A percentile compares a stretch with the other conserved stretches of the same genome.
phyloP scores from a whole-genome alignment of 495 filamentous ascomycete genomes.

The Tricharina praecox region DNA sequence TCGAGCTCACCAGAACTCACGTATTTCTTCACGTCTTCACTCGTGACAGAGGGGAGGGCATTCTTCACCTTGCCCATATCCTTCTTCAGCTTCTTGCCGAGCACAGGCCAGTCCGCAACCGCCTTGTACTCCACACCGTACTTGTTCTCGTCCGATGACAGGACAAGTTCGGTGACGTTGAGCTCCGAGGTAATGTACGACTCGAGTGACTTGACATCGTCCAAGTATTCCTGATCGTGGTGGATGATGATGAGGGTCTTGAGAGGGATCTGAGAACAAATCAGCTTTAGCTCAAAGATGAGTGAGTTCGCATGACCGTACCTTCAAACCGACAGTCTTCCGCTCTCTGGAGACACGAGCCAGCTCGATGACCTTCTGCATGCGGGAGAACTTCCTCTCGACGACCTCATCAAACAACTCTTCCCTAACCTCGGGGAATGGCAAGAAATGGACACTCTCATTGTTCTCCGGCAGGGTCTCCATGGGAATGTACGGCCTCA shows the following conservation, averaged over 20 bases:
- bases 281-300: conserved; percentile 7
- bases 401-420: conserved; percentile 77
- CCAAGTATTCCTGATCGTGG: conserved; percentile 61
- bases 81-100: conserved; percentile 95
- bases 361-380: conserved; percentile 92
- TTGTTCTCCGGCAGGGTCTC: conserved; percentile 46
- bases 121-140: conserved; percentile 86
- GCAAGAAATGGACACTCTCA: conserved; percentile 80
- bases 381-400: conserved; percentile 69
- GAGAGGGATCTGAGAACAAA: conserved; percentile 48
- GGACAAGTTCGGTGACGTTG: conserved; percentile 69
- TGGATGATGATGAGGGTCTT: conserved; percentile 85
- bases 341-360: conserved; percentile 72
- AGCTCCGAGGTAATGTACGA: conserved; percentile 78
- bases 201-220: conserved; percentile 70
- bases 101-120: conserved; percentile 74
- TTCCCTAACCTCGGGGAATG: conserved; percentile 71
- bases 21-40: conserved; percentile 60
- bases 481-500: conserved; percentile 65
- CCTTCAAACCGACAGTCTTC: conserved; percentile 51
- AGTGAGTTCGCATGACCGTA: conserved; percentile 4
- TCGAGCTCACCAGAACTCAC: conserved; percentile 50
- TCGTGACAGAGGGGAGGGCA: conserved; percentile 62
- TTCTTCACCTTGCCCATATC: conserved; percentile 80
- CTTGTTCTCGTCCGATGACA: conserved; percentile 71